Conservation (phyloP, 78 protist genomes). For the Cavenderia fasciculata region DNA sequence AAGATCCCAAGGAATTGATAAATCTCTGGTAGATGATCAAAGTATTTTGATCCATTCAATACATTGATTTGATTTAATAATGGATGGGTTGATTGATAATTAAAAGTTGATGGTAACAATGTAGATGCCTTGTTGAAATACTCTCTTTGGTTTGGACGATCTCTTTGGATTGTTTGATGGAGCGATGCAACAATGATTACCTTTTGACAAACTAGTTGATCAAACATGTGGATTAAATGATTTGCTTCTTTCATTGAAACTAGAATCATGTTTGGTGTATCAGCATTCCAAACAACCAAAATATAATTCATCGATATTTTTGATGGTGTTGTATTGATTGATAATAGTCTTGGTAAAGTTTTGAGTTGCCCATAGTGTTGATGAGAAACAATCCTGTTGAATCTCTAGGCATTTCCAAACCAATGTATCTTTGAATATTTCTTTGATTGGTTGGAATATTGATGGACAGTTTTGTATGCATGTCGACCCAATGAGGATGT, state of each 20-base stretch:
- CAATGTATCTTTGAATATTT: background rate
- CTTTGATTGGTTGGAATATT: background rate
- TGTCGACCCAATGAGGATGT: background rate
- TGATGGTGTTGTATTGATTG: background rate
- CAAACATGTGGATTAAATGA: too few relatives aligned
- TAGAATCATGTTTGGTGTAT: background rate
- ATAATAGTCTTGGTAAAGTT: background rate
- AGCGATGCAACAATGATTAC: background rate
- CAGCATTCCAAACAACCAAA: background rate
- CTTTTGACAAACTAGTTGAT: background rate
- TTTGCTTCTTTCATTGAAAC: background rate
- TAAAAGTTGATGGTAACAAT: background rate
- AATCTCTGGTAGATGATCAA: background rate
- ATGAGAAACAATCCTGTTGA: background rate
- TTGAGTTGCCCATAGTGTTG: background rate
- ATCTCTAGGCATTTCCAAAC: background rate
- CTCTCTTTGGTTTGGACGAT: background rate
- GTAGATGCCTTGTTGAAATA: background rate
- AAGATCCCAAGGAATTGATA: background rate
- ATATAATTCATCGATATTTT: background rate
- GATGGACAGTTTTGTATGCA: background rate
- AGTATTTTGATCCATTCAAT: slow-evolving; percentile 3
- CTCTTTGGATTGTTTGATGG: background rate
- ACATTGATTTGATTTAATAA: background rate
- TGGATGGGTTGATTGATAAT: background rate